Conservation (phyloP, 2,329 filamentous ascomycete species). For the Biscogniauxia marginata region DNA sequence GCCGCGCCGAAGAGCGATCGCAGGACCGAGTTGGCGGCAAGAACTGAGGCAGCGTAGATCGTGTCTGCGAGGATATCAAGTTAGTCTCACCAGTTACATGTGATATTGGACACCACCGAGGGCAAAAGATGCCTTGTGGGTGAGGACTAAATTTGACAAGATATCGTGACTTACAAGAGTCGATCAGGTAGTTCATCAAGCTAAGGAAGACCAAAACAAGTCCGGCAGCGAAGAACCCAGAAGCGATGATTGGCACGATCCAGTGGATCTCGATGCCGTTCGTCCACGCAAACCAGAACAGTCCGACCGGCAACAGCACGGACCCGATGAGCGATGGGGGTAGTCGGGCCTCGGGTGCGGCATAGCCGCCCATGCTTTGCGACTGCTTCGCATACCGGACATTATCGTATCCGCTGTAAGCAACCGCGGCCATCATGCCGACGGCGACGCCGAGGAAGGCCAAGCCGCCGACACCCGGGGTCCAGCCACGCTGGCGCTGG, state of each 20-base stretch:
- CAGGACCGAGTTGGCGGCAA: slow-evolving; percentile 57
- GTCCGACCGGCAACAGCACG: slow-evolving; percentile 59
- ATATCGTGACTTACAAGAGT: slow-evolving; percentile 38
- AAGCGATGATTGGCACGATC: slow-evolving; percentile 43
- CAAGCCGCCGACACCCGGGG: slow-evolving; percentile 55
- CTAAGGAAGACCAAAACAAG: slow-evolving; percentile 56
- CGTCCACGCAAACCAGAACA: slow-evolving; percentile 72
- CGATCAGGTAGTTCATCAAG: slow-evolving; percentile 58
- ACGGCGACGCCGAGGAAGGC: slow-evolving; percentile 62
- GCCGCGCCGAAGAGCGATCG: slow-evolving; percentile 56
- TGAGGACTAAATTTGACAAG: too few species aligned
- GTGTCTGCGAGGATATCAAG: slow-evolving; percentile 43
- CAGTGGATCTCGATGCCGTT: slow-evolving; percentile 53
- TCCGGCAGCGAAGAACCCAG: slow-evolving; percentile 38
- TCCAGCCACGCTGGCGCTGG: slow-evolving; percentile 55
- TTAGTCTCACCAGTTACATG: too few species aligned
- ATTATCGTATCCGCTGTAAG: slow-evolving; percentile 56
- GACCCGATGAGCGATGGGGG: slow-evolving; percentile 61
- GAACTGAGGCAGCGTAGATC: slow-evolving; percentile 66
- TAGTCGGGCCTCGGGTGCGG: slow-evolving; percentile 66
- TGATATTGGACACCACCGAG: too few species aligned
- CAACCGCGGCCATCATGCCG: slow-evolving; percentile 61
- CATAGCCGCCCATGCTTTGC: slow-evolving; percentile 48
- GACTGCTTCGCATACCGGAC: slow-evolving; percentile 48
- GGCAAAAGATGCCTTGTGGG: too few species aligned